A percentile compares a stretch with the other conserved stretches of the same genome.
Evolutionary conservation across 2,329 filamentous ascomycete genomes (phyloP).

Genomic region (Trichoderma sp.): DNA sequence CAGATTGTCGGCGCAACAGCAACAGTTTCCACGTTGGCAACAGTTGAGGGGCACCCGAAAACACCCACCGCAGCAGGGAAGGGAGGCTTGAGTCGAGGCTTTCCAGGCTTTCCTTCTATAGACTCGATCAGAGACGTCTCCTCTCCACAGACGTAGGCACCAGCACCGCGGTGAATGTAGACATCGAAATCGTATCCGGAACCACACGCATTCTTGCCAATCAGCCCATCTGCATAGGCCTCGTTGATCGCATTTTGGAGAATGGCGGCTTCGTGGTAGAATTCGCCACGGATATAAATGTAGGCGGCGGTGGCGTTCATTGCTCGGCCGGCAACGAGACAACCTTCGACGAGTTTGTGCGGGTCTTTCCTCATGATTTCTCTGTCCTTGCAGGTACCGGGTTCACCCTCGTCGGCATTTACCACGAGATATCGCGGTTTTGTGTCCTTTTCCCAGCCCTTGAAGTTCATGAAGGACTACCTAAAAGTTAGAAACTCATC

Average conservation of each 20-base stretch:
- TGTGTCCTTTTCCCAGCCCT: constrained; percentile 97
- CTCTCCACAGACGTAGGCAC: constrained; percentile 96
- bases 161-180: constrained; percentile 92
- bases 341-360: constrained; percentile 97
- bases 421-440: constrained; percentile 96
- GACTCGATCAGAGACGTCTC: constrained; percentile 98
- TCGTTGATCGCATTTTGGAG: constrained; percentile 96
- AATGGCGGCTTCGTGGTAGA: constrained; percentile 91
- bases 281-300: constrained; percentile 99
- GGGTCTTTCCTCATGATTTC: constrained; percentile 99
- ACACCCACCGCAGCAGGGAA: constrained; percentile 97
- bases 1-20: constrained; percentile 95
- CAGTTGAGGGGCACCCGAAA: constrained; percentile 96
- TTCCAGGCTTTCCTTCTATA: constrained; percentile 96
- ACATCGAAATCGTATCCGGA: constrained; percentile 98
- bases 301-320: constrained; percentile 99
- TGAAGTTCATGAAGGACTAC: constrained; percentile 99
- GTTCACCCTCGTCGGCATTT: constrained; percentile 98
- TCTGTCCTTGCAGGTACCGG: constrained; percentile 98
- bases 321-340: constrained; percentile 88
- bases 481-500: constrained; percentile 9
- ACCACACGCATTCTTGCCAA: constrained; percentile 97
- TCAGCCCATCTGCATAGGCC: constrained; percentile 89
- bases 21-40: constrained; percentile 96
- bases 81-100: constrained; percentile 96